Conservation (phyloP, 1,284 basidiomycete species). For the Ustilago nuda region DNA sequence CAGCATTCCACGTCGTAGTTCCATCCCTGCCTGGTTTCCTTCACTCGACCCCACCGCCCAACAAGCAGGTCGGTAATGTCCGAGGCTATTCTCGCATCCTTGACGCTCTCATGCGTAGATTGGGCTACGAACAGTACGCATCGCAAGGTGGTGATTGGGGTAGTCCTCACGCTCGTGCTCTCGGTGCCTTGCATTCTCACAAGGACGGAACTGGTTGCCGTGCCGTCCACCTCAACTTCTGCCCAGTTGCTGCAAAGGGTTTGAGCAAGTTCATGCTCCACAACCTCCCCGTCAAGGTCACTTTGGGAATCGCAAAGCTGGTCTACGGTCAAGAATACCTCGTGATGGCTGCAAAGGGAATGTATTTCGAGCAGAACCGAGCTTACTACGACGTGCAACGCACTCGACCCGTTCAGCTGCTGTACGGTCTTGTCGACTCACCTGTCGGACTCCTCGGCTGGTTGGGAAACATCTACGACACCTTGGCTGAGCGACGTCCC, state of each 20-base stretch:
- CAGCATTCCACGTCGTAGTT: conserved; percentile 64
- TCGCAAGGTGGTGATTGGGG: conserved; percentile 65
- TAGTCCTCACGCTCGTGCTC: conserved; percentile 48
- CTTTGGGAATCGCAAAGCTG: conserved; percentile 41
- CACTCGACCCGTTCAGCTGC: conserved; percentile 46
- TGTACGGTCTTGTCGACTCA: conserved; percentile 54
- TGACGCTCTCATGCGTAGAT: conserved; percentile 57
- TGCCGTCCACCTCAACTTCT: conserved; percentile 64
- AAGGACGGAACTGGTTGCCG: conserved; percentile 53
- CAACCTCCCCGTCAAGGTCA: conserved; percentile 34
- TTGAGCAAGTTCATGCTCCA: conserved; percentile 45
- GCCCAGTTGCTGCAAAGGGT: conserved; percentile 48
- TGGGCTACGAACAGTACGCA: conserved; percentile 54
- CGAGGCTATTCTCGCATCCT: conserved; percentile 54
- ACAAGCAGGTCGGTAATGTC: conserved; percentile 43
- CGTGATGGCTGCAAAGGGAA: conserved; percentile 36
- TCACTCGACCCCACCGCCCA: conserved; percentile 54
- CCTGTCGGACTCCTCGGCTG: conserved; percentile 55
- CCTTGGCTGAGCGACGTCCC: conserved; percentile 22
- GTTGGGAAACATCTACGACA: conserved; percentile 54
- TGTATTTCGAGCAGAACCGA: conserved; percentile 40
- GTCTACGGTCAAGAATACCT: conserved; percentile 45
- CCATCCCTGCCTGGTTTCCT: conserved; percentile 61
- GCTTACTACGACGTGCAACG: conserved; percentile 58
- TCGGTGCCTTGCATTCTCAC: conserved; percentile 44